A percentile compares a stretch with the other conserved stretches of the same genome.
phyloP scores from a whole-genome alignment of 2,329 filamentous ascomycete genomes.

The Alternaria postmessia region DNA sequence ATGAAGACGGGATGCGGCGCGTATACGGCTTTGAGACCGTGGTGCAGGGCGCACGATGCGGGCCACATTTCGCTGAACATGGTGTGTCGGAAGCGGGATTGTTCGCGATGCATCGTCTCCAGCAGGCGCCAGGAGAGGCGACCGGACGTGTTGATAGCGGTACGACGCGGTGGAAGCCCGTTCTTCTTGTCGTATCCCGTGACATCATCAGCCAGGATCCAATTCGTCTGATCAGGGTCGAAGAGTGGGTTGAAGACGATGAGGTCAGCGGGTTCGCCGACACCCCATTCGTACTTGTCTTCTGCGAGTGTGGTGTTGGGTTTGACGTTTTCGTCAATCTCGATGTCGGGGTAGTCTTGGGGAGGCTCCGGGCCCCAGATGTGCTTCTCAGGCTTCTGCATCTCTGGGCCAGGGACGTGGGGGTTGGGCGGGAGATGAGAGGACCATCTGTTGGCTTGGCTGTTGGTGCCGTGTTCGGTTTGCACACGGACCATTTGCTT shows the following conservation, averaged over 20 bases:
- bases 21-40: slow-evolving; percentile 79
- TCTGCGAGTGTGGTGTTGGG: slow-evolving; percentile 65
- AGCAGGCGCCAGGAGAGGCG: slow-evolving; percentile 73
- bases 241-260: slow-evolving; percentile 82
- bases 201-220: slow-evolving; percentile 75
- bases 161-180: slow-evolving; percentile 70
- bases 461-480: slow-evolving; percentile 61
- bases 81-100: slow-evolving; percentile 70
- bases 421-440: slow-evolving; percentile 52
- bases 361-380: slow-evolving; percentile 59
- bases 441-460: slow-evolving; percentile 55
- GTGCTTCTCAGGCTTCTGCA: slow-evolving; percentile 54
- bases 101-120: slow-evolving; percentile 77
- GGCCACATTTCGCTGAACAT: slow-evolving; percentile 87
- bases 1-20: slow-evolving; percentile 66
- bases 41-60: slow-evolving; percentile 73
- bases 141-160: slow-evolving; percentile 75
- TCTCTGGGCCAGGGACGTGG: slow-evolving; percentile 52
- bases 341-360: slow-evolving; percentile 56
- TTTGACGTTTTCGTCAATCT: slow-evolving; percentile 61
- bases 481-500: slow-evolving; percentile 69
- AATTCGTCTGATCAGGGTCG: slow-evolving; percentile 73
- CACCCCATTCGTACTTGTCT: slow-evolving; percentile 69
- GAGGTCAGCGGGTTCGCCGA: slow-evolving; percentile 76
- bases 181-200: slow-evolving; percentile 70